Base-by-base conservation (phyloP, 768 basidiomycete genomes). In the Lentinus tigrinus region DNA sequence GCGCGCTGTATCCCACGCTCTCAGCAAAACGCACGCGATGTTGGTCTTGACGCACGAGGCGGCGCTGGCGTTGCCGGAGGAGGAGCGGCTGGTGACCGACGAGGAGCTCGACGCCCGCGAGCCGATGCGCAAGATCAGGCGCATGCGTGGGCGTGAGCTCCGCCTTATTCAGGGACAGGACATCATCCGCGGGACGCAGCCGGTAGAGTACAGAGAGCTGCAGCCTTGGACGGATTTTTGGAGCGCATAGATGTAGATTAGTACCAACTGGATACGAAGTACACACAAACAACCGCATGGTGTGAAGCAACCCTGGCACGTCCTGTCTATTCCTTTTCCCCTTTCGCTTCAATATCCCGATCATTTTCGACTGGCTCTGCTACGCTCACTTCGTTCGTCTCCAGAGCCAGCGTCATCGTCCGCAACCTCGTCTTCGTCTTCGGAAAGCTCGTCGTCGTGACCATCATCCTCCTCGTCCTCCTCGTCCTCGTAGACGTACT, bases 121-220 rank as follows among this genome's bases (percentile, higher is more conserved):
- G 48, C 86, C 87, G 3, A 77, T 86, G 64, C 78, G 94, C 58
- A 82, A 78, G 64, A 80, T 82, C 2, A 78, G 78, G 59, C 78
- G 95, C 52, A 93, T 96, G 90, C 81, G 87, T 38, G 88, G 87
- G 24, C 78, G 95, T 55, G 96, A 99, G 71, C 74, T 99, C 56
- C 82, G 89, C 54, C 77, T 98, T 23, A 76, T 99, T 1, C 89
- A 91, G 65, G 87, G 87, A 10, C 86, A 90, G 65, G 81, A 84
- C 59, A 75, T 91, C 27, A 82, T 93, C 47, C 75, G 85, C 31
- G 81, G 80, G 16, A 54, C 50, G 23, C 57, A 68, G 10, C 74
- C 70, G 39, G 68, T 76, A 6, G 69, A 72, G 4, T 70, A 71
- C 2, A 56, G 62, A 6, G 63, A 54, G 31, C 71, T 78, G 72